A percentile compares a stretch with the other conserved stretches of the same genome.
phyloP scores from a whole-genome alignment of 2,329 filamentous ascomycete species.

The Chaetomium olivaceum region DNA sequence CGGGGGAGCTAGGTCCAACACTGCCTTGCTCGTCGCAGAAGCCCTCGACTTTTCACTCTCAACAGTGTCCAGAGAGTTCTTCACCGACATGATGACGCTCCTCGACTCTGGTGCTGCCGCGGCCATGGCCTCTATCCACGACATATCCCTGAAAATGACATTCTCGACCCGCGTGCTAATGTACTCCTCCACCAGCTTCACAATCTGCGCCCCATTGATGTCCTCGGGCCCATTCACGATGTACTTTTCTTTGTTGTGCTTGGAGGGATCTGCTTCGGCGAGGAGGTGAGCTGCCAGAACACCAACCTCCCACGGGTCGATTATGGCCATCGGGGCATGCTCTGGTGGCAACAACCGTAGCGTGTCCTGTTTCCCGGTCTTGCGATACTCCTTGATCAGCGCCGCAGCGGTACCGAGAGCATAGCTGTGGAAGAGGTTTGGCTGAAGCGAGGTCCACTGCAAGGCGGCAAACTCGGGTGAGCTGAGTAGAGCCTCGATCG shows the following conservation, averaged over 20 bases:
- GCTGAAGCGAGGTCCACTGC: slow-evolving; percentile 22
- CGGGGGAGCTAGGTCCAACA: slow-evolving; percentile 11
- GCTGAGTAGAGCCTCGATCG: slow-evolving; percentile 12
- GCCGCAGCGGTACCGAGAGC: background rate
- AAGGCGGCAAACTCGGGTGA: slow-evolving; percentile 6
- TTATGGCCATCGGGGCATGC: background rate
- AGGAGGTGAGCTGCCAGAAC: slow-evolving; percentile 7
- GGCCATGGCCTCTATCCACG: background rate
- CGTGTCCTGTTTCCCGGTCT: slow-evolving; percentile 8
- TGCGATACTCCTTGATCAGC: slow-evolving; percentile 11
- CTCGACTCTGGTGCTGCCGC: background rate
- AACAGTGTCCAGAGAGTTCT: background rate
- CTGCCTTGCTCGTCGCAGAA: slow-evolving; percentile 11
- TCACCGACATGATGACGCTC: slow-evolving; percentile 1
- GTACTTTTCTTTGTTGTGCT: slow-evolving; percentile 10
- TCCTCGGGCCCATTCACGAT: slow-evolving; percentile 20
- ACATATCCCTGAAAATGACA: slow-evolving; percentile 10
- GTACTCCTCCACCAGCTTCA: slow-evolving; percentile 17
- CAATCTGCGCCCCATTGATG: slow-evolving; percentile 14
- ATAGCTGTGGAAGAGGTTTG: slow-evolving; percentile 11
- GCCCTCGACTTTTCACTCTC: background rate
- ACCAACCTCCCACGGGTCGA: slow-evolving; percentile 9
- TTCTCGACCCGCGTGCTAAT: slow-evolving; percentile 8
- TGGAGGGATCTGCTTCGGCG: background rate
- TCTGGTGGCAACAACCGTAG: background rate